These are phyloP conservation scores for Naumovozyma castellii DNA, from an alignment of 805 yeast species.

Conservation along the genomic window DNA sequence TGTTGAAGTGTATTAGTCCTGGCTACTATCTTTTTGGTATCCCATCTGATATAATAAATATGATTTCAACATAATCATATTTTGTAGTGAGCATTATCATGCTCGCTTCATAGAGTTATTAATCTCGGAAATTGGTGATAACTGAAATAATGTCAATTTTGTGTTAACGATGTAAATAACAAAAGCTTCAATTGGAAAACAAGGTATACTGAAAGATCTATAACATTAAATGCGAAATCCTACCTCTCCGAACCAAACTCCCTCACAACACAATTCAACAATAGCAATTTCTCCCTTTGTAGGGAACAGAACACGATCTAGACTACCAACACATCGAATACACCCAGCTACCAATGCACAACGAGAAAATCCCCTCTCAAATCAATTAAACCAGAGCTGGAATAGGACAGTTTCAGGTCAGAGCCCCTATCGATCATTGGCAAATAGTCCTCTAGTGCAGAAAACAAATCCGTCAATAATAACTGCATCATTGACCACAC, in stretches of 20 bases:
- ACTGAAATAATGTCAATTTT: no score
- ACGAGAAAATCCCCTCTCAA: not conserved
- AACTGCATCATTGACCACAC: conserved; percentile 33
- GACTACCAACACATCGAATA: conserved; percentile 9
- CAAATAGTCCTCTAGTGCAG: conserved; percentile 23
- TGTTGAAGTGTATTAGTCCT: no score
- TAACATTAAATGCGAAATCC: not conserved
- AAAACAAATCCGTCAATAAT: conserved; percentile 10
- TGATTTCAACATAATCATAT: no score
- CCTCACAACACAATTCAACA: conserved; percentile 63
- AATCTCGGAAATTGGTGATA: no score
- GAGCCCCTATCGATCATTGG: conserved; percentile 10
- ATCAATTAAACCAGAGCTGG: not conserved
- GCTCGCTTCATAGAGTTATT: no score
- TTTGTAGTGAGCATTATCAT: no score
- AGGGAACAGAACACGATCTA: conserved; percentile 28
- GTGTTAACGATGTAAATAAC: not conserved
- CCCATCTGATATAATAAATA: no score
- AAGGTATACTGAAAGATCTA: no score
- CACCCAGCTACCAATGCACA: conserved; percentile 5
- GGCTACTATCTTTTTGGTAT: no score
- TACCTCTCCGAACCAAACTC: conserved; percentile 21
- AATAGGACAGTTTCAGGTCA: not conserved
- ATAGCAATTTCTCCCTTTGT: conserved; percentile 64
- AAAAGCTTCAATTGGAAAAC: not conserved